Evolutionary conservation across 768 basidiomycete genomes (phyloP).

Genomic region (Cyclocybe aegerita): DNA sequence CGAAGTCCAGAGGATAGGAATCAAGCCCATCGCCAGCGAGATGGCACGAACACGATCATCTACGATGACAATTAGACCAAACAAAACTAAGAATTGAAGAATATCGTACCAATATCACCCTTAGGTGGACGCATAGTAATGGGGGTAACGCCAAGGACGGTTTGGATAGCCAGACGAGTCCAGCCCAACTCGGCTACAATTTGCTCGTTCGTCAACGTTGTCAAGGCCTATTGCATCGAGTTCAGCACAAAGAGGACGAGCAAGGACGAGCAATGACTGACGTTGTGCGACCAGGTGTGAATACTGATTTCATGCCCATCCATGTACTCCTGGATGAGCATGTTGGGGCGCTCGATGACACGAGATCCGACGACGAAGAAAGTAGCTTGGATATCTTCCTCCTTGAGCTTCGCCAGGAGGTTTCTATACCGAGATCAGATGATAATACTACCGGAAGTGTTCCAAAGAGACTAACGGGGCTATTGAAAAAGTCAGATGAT

Average conservation of each 20-base stretch:
- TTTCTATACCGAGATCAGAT: slow-evolving; percentile 36
- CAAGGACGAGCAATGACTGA: slow-evolving; percentile 21
- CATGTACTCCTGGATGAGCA: slow-evolving; percentile 83
- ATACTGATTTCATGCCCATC: slow-evolving; percentile 77
- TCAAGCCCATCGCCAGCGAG: slow-evolving; percentile 84
- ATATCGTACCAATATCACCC: slow-evolving; percentile 65
- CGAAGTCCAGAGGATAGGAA: slow-evolving; percentile 88
- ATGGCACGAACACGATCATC: slow-evolving; percentile 95
- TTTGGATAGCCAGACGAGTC: slow-evolving; percentile 83
- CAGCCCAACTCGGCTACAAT: slow-evolving; percentile 93
- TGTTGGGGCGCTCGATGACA: slow-evolving; percentile 71
- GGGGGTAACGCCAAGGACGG: slow-evolving; percentile 74
- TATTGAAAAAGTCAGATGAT: slow-evolving; percentile 19
- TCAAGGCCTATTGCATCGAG: slow-evolving; percentile 46
- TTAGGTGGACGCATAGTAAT: slow-evolving; percentile 78
- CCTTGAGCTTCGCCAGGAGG: slow-evolving; percentile 68
- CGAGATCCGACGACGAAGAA: slow-evolving; percentile 93
- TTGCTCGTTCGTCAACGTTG: slow-evolving; percentile 72
- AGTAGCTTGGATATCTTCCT: slow-evolving; percentile 68
- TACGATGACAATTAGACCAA: slow-evolving; percentile 15
- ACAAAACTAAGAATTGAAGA: background rate
- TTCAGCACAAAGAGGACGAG: background rate
- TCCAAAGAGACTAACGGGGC: slow-evolving; percentile 43
- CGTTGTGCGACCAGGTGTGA: slow-evolving; percentile 89
- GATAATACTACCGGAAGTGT: background rate